Conservation (phyloP, 1,139 yeast species). For the Scheffersomyces quercinus region DNA sequence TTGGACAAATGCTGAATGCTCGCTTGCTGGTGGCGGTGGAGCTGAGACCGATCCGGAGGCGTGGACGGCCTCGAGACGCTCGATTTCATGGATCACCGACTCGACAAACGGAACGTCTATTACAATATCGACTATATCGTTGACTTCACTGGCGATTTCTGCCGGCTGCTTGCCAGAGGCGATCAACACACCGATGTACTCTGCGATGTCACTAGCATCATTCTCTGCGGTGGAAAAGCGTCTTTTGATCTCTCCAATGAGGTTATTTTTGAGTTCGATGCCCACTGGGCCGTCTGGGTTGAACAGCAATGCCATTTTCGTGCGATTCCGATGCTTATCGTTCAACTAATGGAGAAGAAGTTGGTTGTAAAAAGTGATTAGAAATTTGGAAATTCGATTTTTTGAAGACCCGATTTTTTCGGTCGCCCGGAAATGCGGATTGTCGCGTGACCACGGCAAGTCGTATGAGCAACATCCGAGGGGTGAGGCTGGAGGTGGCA, state of each 20-base stretch:
- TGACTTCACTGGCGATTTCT: constrained; percentile 66
- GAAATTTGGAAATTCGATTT: not conserved
- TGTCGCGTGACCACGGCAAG: not conserved
- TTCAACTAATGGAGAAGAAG: not conserved
- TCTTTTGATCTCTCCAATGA: constrained; percentile 38
- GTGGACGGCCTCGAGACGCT: constrained; percentile 28
- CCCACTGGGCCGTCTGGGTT: constrained; percentile 48
- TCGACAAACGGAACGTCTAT: constrained; percentile 52
- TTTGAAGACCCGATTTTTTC: not conserved
- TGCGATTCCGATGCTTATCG: not conserved
- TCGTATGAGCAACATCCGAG: not conserved
- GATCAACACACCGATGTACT: constrained; percentile 71
- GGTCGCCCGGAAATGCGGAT: not conserved
- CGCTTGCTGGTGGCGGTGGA: constrained; percentile 7
- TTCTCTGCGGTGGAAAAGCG: constrained; percentile 43
- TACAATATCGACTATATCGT: constrained; percentile 64
- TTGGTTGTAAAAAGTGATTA: not conserved
- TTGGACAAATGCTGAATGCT: constrained; percentile 13
- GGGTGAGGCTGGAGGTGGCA: too few relatives aligned
- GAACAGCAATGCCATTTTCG: constrained; percentile 26
- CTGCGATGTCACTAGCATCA: constrained; percentile 79
- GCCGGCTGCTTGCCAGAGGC: constrained; percentile 67
- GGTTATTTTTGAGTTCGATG: constrained; percentile 33
- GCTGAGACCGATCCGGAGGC: not conserved
- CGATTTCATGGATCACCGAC: constrained; percentile 57